Evolutionary conservation across 2,329 filamentous ascomycete genomes (phyloP).

Genomic region (Diplodia corticola): DNA sequence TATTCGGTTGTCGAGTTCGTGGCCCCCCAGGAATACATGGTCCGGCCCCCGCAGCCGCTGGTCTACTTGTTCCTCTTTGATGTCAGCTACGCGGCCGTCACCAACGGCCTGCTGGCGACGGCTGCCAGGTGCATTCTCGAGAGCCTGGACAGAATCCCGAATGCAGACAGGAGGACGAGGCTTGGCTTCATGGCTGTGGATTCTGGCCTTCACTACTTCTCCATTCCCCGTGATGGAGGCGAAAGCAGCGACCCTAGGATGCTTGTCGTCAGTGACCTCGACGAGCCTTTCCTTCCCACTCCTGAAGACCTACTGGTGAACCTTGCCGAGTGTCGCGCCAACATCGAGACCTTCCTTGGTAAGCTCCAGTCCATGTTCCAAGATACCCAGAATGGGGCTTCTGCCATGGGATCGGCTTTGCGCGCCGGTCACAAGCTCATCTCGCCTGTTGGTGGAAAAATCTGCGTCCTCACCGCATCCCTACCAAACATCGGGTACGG

Average conservation of each 20-base stretch:
- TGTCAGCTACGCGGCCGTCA: slow-evolving; percentile 86
- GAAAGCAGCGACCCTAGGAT: slow-evolving; percentile 84
- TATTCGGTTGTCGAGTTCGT: slow-evolving; percentile 97
- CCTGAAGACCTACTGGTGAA: slow-evolving; percentile 90
- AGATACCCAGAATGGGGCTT: slow-evolving; percentile 83
- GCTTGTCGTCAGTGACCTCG: slow-evolving; percentile 91
- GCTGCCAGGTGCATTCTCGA: slow-evolving; percentile 91
- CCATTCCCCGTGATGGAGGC: slow-evolving; percentile 83
- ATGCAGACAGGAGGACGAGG: slow-evolving; percentile 87
- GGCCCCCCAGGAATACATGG: slow-evolving; percentile 99
- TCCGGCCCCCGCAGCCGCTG: slow-evolving; percentile 89
- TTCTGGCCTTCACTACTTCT: slow-evolving; percentile 93
- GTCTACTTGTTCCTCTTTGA: slow-evolving; percentile 96
- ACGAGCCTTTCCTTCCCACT: slow-evolving; percentile 94
- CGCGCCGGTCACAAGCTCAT: slow-evolving; percentile 95
- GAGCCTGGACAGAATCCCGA: slow-evolving; percentile 95
- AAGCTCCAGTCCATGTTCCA: slow-evolving; percentile 97
- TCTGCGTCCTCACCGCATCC: slow-evolving; percentile 85
- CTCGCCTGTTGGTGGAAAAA: slow-evolving; percentile 89
- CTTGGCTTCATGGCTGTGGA: slow-evolving; percentile 96
- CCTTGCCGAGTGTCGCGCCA: slow-evolving; percentile 82
- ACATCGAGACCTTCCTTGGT: slow-evolving; percentile 85
- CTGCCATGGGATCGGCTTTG: slow-evolving; percentile 93
- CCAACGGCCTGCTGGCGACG: slow-evolving; percentile 87
- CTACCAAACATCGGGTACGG: slow-evolving; percentile 88